Percentiles rank a stretch among this genome's conserved stretches.
phyloP scores from a whole-genome alignment of 352 stramenopile species.

The Peronospora belbahrii region DNA sequence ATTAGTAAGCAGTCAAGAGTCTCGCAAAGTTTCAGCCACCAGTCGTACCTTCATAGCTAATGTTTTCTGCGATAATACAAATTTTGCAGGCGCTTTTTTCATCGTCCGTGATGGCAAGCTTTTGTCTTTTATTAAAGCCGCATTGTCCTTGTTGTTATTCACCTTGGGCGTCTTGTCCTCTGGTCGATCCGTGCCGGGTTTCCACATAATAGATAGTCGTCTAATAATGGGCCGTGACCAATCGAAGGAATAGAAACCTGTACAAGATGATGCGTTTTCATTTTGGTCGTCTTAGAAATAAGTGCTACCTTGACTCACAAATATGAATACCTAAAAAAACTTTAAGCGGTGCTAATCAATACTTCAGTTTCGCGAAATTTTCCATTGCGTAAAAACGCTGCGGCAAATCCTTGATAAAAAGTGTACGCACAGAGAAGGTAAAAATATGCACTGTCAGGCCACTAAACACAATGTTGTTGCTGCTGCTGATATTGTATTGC shows the following conservation, averaged over 20 bases:
- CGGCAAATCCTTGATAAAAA: too few relatives aligned
- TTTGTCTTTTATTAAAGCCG: slow-evolving; percentile 9
- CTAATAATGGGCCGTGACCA: neutral
- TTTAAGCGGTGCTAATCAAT: too few relatives aligned
- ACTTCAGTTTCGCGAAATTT: too few relatives aligned
- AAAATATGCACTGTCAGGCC: too few relatives aligned
- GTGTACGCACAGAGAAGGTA: too few relatives aligned
- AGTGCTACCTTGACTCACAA: neutral
- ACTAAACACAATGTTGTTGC: too few relatives aligned
- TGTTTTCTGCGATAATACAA: slow-evolving; percentile 68
- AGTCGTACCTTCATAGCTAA: slow-evolving; percentile 66
- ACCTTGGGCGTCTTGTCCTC: slow-evolving; percentile 16
- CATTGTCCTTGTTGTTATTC: slow-evolving; percentile 13
- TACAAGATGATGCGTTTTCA: neutral
- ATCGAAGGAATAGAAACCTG: slow-evolving; percentile 1
- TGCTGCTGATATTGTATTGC: too few relatives aligned
- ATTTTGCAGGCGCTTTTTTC: slow-evolving; percentile 24
- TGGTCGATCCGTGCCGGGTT: slow-evolving; percentile 38
- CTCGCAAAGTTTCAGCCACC: neutral
- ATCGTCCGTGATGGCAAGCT: slow-evolving; percentile 4
- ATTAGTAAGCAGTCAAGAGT: too few relatives aligned
- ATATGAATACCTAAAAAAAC: slow-evolving; percentile 14
- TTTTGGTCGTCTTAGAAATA: neutral
- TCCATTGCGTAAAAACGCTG: too few relatives aligned
- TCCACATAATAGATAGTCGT: slow-evolving; percentile 38